Conservation (phyloP, 2,329 filamentous ascomycete species). For the Hypoxylon sp. region DNA sequence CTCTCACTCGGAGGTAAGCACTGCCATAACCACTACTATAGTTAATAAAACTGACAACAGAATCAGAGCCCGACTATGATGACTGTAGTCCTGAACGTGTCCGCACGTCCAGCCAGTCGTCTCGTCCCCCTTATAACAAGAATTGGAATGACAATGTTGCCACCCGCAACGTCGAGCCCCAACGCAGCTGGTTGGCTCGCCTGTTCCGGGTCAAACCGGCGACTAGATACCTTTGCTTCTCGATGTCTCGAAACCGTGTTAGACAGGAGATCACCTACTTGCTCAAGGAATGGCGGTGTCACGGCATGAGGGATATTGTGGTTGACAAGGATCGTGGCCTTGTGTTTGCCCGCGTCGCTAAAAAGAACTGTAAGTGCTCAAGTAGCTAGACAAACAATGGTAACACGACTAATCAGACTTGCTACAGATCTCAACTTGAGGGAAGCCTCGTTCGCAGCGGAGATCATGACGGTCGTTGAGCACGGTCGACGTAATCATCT, state of each 20-base stretch:
- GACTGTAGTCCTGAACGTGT: conserved; percentile 51
- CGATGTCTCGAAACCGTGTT: conserved; percentile 78
- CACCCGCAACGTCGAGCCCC: conserved; percentile 72
- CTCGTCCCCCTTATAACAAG: conserved; percentile 39
- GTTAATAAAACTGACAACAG: conserved; percentile 37
- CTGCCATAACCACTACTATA: neutral
- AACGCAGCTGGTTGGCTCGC: conserved; percentile 89
- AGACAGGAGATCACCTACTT: conserved; percentile 83
- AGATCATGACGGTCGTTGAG: conserved; percentile 91
- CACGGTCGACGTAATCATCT: conserved; percentile 83
- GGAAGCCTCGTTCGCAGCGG: conserved; percentile 87
- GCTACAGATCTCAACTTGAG: conserved; percentile 81
- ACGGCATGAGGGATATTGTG: conserved; percentile 84
- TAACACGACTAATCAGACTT: conserved; percentile 29
- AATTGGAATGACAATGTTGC: conserved; percentile 47
- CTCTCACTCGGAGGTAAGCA: conserved; percentile 61
- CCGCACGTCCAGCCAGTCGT: conserved; percentile 44
- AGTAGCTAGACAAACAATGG: neutral
- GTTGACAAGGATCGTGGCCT: conserved; percentile 85
- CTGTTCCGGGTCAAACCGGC: conserved; percentile 92
- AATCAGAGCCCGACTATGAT: conserved; percentile 54
- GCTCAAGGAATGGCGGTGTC: conserved; percentile 83
- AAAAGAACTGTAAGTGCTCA: conserved; percentile 80
- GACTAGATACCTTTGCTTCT: conserved; percentile 81
- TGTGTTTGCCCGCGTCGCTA: conserved; percentile 82